Evolutionary conservation across 1,139 yeast species (phyloP).

Genomic region (Zygosaccharomyces sapae): DNA sequence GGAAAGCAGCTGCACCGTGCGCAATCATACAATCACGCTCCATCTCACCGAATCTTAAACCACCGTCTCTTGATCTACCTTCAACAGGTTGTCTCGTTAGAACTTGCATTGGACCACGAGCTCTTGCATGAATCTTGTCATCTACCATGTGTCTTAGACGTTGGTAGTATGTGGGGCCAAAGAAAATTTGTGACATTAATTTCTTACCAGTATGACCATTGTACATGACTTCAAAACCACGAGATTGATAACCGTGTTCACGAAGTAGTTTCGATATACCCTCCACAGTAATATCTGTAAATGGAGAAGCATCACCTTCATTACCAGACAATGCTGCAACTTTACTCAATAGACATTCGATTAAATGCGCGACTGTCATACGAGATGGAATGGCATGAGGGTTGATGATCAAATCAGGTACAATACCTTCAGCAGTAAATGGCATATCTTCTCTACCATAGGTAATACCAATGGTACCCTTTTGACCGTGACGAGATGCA

Average conservation of each 20-base stretch:
- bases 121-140: slow-evolving; percentile 98
- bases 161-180: slow-evolving; percentile 98
- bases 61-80: slow-evolving; percentile 99
- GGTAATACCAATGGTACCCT: slow-evolving; percentile 99
- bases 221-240: slow-evolving; percentile 98
- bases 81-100: slow-evolving; percentile 98
- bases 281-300: slow-evolving; percentile 96
- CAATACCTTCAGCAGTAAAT: slow-evolving; percentile 91
- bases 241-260: slow-evolving; percentile 94
- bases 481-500: slow-evolving; percentile 99
- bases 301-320: slow-evolving; percentile 99
- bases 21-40: slow-evolving; percentile 99
- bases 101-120: slow-evolving; percentile 98
- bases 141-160: slow-evolving; percentile 99
- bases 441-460: slow-evolving; percentile 99
- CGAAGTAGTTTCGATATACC: slow-evolving; percentile 87
- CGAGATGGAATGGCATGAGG: slow-evolving; percentile 99
- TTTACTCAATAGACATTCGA: slow-evolving; percentile 93
- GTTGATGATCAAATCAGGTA: slow-evolving; percentile 93
- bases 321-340: slow-evolving; percentile 92
- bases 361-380: slow-evolving; percentile 99
- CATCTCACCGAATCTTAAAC: slow-evolving; percentile 99
- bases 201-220: slow-evolving; percentile 98
- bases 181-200: slow-evolving; percentile 95
- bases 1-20: slow-evolving; percentile 97